A percentile compares a stretch with the other conserved stretches of the same genome.
These are phyloP conservation scores for Thermothielavioides terrestris DNA, from an alignment of 495 filamentous ascomycete species.

Conservation along the genomic window DNA sequence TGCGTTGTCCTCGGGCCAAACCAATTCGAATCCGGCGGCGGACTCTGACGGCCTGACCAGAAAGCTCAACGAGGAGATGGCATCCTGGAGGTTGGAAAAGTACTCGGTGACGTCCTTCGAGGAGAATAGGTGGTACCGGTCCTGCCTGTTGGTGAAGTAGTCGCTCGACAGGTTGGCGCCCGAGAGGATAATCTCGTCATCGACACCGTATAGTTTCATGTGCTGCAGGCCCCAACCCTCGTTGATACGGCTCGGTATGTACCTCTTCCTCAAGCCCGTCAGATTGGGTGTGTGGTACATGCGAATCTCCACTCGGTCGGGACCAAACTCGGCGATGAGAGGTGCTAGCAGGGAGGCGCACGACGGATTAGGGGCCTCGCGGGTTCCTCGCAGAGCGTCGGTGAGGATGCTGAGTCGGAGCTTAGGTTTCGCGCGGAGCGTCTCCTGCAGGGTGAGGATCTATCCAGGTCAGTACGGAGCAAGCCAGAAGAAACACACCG, in stretches of 20 bases:
- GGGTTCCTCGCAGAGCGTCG: slow-evolving; percentile 82
- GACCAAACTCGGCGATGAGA: slow-evolving; percentile 71
- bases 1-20: slow-evolving; percentile 72
- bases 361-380: slow-evolving; percentile 80
- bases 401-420: slow-evolving; percentile 88
- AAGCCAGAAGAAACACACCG: neutral
- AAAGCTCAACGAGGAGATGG: slow-evolving; percentile 73
- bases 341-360: slow-evolving; percentile 83
- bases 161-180: slow-evolving; percentile 90
- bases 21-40: slow-evolving; percentile 56
- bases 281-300: slow-evolving; percentile 98
- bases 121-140: slow-evolving; percentile 87
- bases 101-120: slow-evolving; percentile 73
- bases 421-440: slow-evolving; percentile 62
- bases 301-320: slow-evolving; percentile 80
- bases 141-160: slow-evolving; percentile 94
- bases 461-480: slow-evolving; percentile 23
- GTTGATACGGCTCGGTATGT: slow-evolving; percentile 83
- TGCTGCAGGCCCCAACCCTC: slow-evolving; percentile 98
- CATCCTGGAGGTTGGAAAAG: slow-evolving; percentile 66
- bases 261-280: slow-evolving; percentile 72
- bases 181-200: slow-evolving; percentile 92
- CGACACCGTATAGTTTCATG: slow-evolving; percentile 97
- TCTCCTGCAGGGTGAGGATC: slow-evolving; percentile 68
- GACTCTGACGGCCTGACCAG: slow-evolving; percentile 55